Evolutionary conservation across 73 alveolate genomes (phyloP).

Genomic region (Paramecium bursaria): DNA sequence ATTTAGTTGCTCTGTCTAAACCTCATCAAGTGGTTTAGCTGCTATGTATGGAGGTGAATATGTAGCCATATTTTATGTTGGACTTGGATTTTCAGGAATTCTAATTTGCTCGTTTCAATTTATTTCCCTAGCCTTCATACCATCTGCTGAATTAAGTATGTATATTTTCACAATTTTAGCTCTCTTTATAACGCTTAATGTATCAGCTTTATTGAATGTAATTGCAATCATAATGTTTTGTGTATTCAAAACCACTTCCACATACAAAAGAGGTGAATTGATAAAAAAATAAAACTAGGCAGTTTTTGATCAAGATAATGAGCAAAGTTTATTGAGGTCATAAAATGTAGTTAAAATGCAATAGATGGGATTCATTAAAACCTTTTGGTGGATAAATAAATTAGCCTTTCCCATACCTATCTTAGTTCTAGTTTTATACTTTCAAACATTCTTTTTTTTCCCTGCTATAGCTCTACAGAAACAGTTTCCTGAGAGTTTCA

Average conservation of each 20-base stretch:
- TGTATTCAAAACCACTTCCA: background rate
- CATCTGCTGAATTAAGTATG: background rate
- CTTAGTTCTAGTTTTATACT: slow-evolving; percentile 29
- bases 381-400: slow-evolving; percentile 50
- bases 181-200: background rate
- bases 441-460: slow-evolving; percentile 69
- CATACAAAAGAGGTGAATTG: slow-evolving; percentile 8
- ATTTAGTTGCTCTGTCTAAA: background rate
- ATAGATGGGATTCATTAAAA: slow-evolving; percentile 9
- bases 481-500: background rate
- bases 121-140: slow-evolving; percentile 10
- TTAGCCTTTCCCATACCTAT: slow-evolving; percentile 66
- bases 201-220: slow-evolving; percentile 42
- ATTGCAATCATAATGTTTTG: slow-evolving; percentile 14
- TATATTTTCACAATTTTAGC: slow-evolving; percentile 27
- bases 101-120: slow-evolving; percentile 1
- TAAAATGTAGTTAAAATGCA: background rate
- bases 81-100: slow-evolving; percentile 57
- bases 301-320: slow-evolving; percentile 44
- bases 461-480: slow-evolving; percentile 64
- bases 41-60: slow-evolving; percentile 35
- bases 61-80: slow-evolving; percentile 33
- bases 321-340: no score
- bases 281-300: no score
- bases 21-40: slow-evolving; percentile 24